Base-by-base conservation (phyloP, 2,329 filamentous ascomycete genomes). In the Coniochaeta pulveracea region DNA sequence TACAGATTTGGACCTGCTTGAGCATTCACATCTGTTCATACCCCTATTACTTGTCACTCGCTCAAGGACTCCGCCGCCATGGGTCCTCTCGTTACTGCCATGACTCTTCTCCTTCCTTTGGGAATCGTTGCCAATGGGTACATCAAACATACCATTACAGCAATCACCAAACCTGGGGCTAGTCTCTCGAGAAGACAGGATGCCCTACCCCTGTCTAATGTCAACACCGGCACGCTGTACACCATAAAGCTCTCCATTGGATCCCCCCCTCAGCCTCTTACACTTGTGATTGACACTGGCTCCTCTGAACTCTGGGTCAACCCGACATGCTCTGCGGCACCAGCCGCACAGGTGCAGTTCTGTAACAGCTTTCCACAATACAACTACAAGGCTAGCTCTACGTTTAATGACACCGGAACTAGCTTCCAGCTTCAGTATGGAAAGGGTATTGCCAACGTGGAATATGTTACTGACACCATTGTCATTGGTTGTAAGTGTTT, bases 291-390 rank as follows among this genome's bases (percentile, higher is more conserved):
- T 9, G 65, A 69, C 40, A 69, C 64, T 4, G 66, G 66, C 18
- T 69, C 65, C 5, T 61, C 60, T 41, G 63, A 69, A 46, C 54
- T 70, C 10, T 70, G 65, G 66, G 63, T 69, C 24, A 65, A 69
- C 38, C 64, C 66, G 2, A 52, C 61, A 37, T 69, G 65, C 43
- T 25, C 48, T 9, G 44, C 48, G n/a, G 38, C 45, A 6, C 39
- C 27, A n/a, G 21, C 8, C 8, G 40, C 3, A 53, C 26, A 24
- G 14, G 12, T 15, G 17, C 14, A 25, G 6, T 52, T 58, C 27
- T 69, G 65, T 42, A 11, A 43, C 1, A 28, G 41, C 0, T 62
- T 64, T 34, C 61, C 64, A 4, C 47, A 54, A 27, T 69, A 66
- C 41, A 48, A 64, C 19, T 61, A 61, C 2, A 28, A 33, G 1